These are phyloP conservation scores for Spirogloea muscicola DNA, from an alignment of 139 green algal species.

Conservation along the genomic window DNA sequence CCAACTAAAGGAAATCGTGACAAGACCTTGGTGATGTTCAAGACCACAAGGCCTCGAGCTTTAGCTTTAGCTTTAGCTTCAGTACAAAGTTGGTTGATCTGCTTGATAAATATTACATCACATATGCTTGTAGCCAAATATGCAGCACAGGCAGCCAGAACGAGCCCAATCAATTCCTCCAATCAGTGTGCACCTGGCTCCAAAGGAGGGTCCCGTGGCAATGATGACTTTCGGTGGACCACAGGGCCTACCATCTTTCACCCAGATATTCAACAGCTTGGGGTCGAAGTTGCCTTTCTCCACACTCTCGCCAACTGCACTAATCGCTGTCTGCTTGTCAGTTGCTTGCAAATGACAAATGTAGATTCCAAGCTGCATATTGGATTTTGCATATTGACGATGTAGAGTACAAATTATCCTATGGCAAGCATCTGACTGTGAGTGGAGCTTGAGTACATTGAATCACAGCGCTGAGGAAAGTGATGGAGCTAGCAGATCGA, in stretches of 20 bases:
- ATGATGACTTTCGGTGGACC: background rate
- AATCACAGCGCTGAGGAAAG: slow-evolving; percentile 53
- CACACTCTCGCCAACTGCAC: slow-evolving; percentile 11
- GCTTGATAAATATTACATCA: too few relatives aligned
- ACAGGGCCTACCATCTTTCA: slow-evolving; percentile 49
- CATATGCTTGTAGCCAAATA: too few relatives aligned
- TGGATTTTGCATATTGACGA: background rate
- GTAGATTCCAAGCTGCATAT: background rate
- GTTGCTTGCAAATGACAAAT: background rate
- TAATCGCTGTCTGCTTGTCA: background rate
- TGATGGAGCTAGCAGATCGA: slow-evolving; percentile 16
- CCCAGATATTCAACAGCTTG: slow-evolving; percentile 60
- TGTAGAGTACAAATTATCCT: background rate
- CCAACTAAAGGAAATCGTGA: too few relatives aligned
- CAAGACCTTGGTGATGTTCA: too few relatives aligned
- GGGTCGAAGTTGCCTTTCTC: slow-evolving; percentile 66
- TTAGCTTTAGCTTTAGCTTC: too few relatives aligned
- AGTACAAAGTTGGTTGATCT: too few relatives aligned
- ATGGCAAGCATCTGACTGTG: background rate
- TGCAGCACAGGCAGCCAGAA: too few relatives aligned
- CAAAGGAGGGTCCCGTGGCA: too few relatives aligned
- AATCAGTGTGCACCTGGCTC: too few relatives aligned
- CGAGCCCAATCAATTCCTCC: too few relatives aligned
- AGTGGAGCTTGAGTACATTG: background rate
- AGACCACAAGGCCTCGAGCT: too few relatives aligned